Conservation (phyloP, 805 yeast species). For the Candida parachauliodes region DNA sequence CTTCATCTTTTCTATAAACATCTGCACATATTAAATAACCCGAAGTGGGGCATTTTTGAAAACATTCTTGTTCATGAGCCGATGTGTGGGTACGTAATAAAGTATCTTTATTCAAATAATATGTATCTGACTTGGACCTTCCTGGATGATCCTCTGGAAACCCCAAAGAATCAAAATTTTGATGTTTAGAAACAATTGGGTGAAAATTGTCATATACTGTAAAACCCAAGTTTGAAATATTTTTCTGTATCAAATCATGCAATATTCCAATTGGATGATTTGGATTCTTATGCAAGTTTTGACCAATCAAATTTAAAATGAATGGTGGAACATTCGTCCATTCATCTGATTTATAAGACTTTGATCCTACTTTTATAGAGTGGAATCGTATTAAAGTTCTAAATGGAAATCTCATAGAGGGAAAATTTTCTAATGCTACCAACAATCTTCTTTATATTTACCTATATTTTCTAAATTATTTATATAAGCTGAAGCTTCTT, state of each 20-base stretch:
- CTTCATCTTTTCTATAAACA: conserved; percentile 92
- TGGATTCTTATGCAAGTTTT: conserved; percentile 69
- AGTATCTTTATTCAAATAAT: conserved; percentile 71
- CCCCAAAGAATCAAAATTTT: conserved; percentile 89
- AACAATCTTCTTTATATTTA: conserved; percentile 82
- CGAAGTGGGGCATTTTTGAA: conserved; percentile 59
- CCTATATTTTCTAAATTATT: conserved; percentile 58
- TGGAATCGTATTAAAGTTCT: conserved; percentile 1
- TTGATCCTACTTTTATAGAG: conserved; percentile 28
- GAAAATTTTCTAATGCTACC: conserved; percentile 46
- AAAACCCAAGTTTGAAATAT: conserved; percentile 63
- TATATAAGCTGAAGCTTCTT: conserved; percentile 49
- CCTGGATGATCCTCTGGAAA: conserved; percentile 94
- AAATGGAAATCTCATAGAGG: conserved; percentile 1
- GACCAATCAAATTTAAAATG: conserved; percentile 62
- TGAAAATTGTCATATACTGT: conserved; percentile 75
- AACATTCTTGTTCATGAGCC: conserved; percentile 92
- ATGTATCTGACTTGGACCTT: conserved; percentile 86
- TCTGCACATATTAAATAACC: conserved; percentile 94
- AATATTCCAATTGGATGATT: conserved; percentile 90
- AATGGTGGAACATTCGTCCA: conserved; percentile 85
- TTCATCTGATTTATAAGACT: conserved; percentile 57
- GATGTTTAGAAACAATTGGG: conserved; percentile 77
- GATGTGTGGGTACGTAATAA: conserved; percentile 92
- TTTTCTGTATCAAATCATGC: conserved; percentile 64